phyloP scores from a whole-genome alignment of 805 yeast species.

The Sugiyamaella lignohabitans region DNA sequence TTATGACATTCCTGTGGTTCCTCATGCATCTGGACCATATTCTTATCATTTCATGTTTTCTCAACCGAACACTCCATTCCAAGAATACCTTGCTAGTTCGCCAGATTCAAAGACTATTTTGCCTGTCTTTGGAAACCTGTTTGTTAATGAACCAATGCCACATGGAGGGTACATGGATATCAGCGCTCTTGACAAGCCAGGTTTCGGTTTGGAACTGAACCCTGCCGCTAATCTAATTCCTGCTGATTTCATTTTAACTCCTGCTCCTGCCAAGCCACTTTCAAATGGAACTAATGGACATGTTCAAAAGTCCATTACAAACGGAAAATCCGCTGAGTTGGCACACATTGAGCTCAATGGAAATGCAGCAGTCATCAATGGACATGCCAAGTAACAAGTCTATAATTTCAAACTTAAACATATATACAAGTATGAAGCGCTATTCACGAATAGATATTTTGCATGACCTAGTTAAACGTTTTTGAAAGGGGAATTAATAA shows the following conservation, averaged over 20 bases:
- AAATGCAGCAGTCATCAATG: no score
- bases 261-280: slow-evolving; percentile 34
- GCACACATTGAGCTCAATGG: no score
- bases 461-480: no score
- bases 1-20: slow-evolving; percentile 47
- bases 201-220: slow-evolving; percentile 44
- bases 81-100: slow-evolving; percentile 46
- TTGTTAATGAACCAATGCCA: slow-evolving; percentile 44
- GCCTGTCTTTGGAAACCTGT: slow-evolving; percentile 44
- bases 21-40: slow-evolving; percentile 50
- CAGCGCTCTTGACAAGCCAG: slow-evolving; percentile 40
- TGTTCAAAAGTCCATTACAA: neutral
- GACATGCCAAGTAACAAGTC: no score
- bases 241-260: slow-evolving; percentile 35
- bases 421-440: no score
- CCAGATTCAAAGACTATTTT: slow-evolving; percentile 41
- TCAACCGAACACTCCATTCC: slow-evolving; percentile 47
- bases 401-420: no score
- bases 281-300: neutral
- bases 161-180: slow-evolving; percentile 39
- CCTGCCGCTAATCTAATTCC: slow-evolving; percentile 39
- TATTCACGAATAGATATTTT: no score
- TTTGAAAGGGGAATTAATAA: no score
- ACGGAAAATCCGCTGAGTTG: no score
- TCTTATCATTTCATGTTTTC: slow-evolving; percentile 46